Evolutionary conservation across 345 rosid species (phyloP).

Genomic region (Erucastrum elatum): DNA sequence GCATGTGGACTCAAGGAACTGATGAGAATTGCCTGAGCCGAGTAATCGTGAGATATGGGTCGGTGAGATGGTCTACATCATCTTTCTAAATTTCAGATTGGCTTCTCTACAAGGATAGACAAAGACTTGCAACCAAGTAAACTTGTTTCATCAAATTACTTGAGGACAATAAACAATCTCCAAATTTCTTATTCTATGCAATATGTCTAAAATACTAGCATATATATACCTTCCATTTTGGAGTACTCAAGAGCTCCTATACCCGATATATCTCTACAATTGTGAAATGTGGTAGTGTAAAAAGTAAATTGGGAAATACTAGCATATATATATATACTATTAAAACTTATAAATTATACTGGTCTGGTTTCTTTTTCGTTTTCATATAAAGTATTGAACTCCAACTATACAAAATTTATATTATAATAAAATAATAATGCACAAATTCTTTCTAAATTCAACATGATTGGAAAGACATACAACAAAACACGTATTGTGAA

Average conservation of each 20-base stretch:
- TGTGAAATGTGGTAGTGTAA: neutral
- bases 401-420: neutral
- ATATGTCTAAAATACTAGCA: neutral
- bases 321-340: neutral
- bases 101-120: neutral
- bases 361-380: neutral
- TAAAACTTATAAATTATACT: neutral
- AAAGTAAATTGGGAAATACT: too few relatives aligned
- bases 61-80: neutral
- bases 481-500: constrained; percentile 23
- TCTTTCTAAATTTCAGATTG: neutral
- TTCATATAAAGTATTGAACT: neutral
- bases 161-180: neutral
- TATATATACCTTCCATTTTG: neutral
- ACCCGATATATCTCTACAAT: neutral
- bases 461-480: constrained; percentile 13
- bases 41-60: neutral
- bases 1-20: neutral
- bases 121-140: neutral
- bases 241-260: neutral
- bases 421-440: neutral
- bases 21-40: neutral
- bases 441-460: neutral
- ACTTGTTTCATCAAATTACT: neutral
- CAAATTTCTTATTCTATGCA: too few relatives aligned